Evolutionary conservation across 805 yeast species (phyloP), one percentile per base, ranked within the genome.

Genomic region (Aciculoconidium aculeatum): DNA sequence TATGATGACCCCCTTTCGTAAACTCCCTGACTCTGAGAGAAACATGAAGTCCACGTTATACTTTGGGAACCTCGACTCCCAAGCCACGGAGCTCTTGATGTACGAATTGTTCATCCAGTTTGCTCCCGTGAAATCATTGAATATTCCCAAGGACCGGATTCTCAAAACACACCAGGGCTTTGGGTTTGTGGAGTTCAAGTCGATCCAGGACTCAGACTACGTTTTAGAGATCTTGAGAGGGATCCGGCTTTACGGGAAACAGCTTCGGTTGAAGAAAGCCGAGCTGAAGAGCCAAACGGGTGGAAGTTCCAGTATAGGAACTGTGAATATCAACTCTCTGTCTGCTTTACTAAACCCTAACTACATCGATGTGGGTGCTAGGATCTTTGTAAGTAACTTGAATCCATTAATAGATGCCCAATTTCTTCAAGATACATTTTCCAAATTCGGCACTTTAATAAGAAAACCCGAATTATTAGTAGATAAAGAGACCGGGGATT

Each of bases 21-120:
- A 51, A 28, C 55, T 53, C 2, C 34, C 39, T 7, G 75, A 69
- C 18, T 37, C 58, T 5, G 77, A 76, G 26, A 59, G 77, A 28
- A 76, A 78, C 44, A 72, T 69, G 29, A 76, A 74, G 22, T 72
- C 76, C 2, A 71, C 94, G 1, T 51, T 87, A 1, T 87, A 84
- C 49, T 69, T 87, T 10, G 96, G 96, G 1, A 85, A 87, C 41
- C 56, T 92, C 4, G 95, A 84, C 41, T 75, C 79, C 1, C 70
- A 72, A 27, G 94, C 77, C 4, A 75, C 77, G 1, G 95, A 84
- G 44, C 57, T 66, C 2, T 47, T 88, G 11, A 53, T 92, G 16
- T 84, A 79, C 47, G 98, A 92, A 52, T 67, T 92, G 12, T 77
- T 87, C 51, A 53, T 83, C 5, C 97, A 92, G 52, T 78, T 85